phyloP scores from a whole-genome alignment of 371 early-diverging fungal genomes.

The Mortierella sp. region DNA sequence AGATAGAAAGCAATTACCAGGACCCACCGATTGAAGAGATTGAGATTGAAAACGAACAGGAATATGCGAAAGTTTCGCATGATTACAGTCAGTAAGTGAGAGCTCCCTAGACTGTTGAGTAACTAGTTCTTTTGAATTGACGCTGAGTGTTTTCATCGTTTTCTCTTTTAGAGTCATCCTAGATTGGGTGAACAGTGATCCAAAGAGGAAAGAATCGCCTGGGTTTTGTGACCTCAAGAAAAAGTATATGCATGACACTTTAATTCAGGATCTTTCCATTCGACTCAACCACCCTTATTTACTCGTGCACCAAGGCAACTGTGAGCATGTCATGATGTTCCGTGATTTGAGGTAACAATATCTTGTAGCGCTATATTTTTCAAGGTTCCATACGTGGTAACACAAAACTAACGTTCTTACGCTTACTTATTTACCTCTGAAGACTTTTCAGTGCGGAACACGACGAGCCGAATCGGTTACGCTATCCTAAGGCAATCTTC shows the following conservation, averaged over 20 bases:
- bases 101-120: not conserved
- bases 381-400: not conserved
- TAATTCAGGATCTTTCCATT: conserved; percentile 69
- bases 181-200: conserved; percentile 58
- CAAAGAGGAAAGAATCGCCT: conserved; percentile 11
- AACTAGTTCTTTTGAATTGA: not conserved
- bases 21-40: conserved; percentile 29
- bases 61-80: conserved; percentile 15
- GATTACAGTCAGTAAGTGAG: conserved; percentile 49
- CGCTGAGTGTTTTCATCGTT: not conserved
- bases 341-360: conserved; percentile 65
- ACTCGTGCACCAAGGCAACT: conserved; percentile 79
- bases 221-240: conserved; percentile 31
- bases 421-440: not conserved
- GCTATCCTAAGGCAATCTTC: conserved; percentile 60
- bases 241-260: conserved; percentile 63
- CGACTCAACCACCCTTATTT: conserved; percentile 72
- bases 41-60: conserved; percentile 16
- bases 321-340: conserved; percentile 80
- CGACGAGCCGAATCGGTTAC: conserved; percentile 60
- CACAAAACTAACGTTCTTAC: not conserved
- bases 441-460: conserved; percentile 43
- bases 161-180: conserved; percentile 28
- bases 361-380: too few relatives aligned
- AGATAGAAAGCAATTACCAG: conserved; percentile 6